A percentile compares a stretch with the other conserved stretches of the same genome.
These are phyloP conservation scores for Pisolithus microcarpus DNA, from an alignment of 768 basidiomycete genomes.

Conservation along the genomic window DNA sequence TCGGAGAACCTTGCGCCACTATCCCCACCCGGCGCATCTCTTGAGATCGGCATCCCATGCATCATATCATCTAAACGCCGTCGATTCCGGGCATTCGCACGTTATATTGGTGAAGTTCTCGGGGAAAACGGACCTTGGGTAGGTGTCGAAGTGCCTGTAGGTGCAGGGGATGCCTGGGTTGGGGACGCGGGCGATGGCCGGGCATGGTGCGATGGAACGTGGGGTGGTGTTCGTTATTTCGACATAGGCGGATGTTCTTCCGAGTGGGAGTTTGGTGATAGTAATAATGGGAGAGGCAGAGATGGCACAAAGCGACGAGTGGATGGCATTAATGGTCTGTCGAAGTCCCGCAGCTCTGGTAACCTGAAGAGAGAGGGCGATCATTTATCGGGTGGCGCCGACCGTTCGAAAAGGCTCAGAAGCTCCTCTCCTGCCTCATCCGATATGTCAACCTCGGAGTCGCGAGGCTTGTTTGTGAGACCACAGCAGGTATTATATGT, in stretches of 20 bases:
- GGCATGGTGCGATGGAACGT: constrained; percentile 82
- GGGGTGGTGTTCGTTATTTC: constrained; percentile 79
- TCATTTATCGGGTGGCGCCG: constrained; percentile 33
- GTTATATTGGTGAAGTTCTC: constrained; percentile 82
- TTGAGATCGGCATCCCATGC: constrained; percentile 86
- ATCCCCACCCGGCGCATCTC: constrained; percentile 48
- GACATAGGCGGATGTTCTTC: constrained; percentile 54
- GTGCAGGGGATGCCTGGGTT: constrained; percentile 41
- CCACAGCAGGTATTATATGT: constrained; percentile 86
- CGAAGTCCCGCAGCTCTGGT: constrained; percentile 25
- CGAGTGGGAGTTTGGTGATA: constrained; percentile 58
- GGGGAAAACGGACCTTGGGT: constrained; percentile 85
- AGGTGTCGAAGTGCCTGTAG: constrained; percentile 79
- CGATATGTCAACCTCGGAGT: constrained; percentile 54
- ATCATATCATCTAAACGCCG: constrained; percentile 79
- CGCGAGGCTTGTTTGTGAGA: constrained; percentile 71
- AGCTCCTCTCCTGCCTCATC: constrained; percentile 63
- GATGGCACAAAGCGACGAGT: constrained; percentile 21
- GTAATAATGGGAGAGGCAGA: constrained; percentile 27
- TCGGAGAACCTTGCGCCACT: constrained; percentile 20
- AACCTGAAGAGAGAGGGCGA: constrained; percentile 52
- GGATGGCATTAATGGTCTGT: constrained; percentile 38
- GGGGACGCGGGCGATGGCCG: constrained; percentile 49
- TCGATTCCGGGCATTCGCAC: constrained; percentile 78
- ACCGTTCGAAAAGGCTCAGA: constrained; percentile 50